Percentiles rank a stretch among this genome's conserved stretches.
Evolutionary conservation across 1,139 yeast genomes (phyloP).

Genomic region (Kluyveromyces sp.): DNA sequence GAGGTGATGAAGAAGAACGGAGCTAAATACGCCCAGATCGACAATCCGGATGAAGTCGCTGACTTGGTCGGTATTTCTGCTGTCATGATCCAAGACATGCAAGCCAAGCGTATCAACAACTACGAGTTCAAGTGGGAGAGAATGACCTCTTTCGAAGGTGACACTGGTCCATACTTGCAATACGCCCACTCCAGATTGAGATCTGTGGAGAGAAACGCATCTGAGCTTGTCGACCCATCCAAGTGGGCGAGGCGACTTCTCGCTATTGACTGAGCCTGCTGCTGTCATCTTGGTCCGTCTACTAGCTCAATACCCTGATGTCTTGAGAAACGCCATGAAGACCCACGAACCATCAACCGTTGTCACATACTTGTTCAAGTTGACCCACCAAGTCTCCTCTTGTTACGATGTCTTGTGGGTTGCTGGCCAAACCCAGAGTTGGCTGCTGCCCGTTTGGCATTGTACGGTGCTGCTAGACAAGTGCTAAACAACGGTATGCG

Average conservation of each 20-base stretch:
- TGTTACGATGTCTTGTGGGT: constrained; percentile 97
- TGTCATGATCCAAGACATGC: constrained; percentile 99
- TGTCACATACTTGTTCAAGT: constrained; percentile 86
- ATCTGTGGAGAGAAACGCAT: constrained; percentile 85
- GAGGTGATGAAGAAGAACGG: constrained; percentile 94
- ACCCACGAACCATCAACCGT: constrained; percentile 90
- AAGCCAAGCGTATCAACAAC: constrained; percentile 92
- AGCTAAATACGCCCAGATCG: constrained; percentile 86
- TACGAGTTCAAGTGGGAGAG: constrained; percentile 97
- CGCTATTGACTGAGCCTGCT: constrained; percentile 67
- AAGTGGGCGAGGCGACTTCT: constrained; percentile 57
- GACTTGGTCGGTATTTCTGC: constrained; percentile 96
- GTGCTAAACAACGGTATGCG: constrained; percentile 87
- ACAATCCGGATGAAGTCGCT: constrained; percentile 91
- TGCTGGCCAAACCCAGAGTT: constrained; percentile 86
- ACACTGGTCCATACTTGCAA: constrained; percentile 97
- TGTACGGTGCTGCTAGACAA: constrained; percentile 86
- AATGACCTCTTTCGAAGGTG: constrained; percentile 98
- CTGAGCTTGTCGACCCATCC: constrained; percentile 33
- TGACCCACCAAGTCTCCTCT: constrained; percentile 89
- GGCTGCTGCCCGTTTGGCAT: constrained; percentile 87
- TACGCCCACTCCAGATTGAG: constrained; percentile 97
- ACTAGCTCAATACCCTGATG: constrained; percentile 89
- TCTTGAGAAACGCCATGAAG: constrained; percentile 71
- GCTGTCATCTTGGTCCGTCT: constrained; percentile 69